Conservation (phyloP, 805 yeast species). For the Candida sithepensis region DNA sequence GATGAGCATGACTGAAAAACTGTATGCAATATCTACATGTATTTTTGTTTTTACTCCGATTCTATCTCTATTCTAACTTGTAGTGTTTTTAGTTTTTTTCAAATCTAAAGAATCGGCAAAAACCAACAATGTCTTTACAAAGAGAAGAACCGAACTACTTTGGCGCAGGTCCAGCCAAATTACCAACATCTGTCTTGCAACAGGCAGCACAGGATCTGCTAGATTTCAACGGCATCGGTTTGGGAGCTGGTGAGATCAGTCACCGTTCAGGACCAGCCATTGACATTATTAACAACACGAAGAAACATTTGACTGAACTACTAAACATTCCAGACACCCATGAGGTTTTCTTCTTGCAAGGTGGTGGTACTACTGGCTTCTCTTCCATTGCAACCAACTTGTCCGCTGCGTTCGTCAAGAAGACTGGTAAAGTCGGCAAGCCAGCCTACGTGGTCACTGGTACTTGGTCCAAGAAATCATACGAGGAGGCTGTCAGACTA, state of each 20-base stretch:
- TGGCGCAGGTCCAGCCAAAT: slow-evolving; percentile 98
- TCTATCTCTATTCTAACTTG: background rate
- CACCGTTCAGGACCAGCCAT: slow-evolving; percentile 88
- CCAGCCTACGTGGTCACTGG: slow-evolving; percentile 92
- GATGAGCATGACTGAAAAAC: background rate
- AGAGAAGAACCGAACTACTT: slow-evolving; percentile 78
- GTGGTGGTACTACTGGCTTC: slow-evolving; percentile 97
- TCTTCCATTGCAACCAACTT: slow-evolving; percentile 83
- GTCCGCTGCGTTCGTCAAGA: slow-evolving; percentile 62
- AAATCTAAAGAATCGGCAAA: background rate
- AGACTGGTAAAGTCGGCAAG: slow-evolving; percentile 69
- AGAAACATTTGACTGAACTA: slow-evolving; percentile 59
- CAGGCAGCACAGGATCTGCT: slow-evolving; percentile 84
- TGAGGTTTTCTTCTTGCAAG: slow-evolving; percentile 93
- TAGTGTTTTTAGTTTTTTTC: background rate
- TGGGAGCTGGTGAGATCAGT: slow-evolving; percentile 94
- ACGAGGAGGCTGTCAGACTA: slow-evolving; percentile 81
- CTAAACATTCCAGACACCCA: slow-evolving; percentile 84
- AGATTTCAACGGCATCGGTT: slow-evolving; percentile 62
- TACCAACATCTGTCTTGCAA: slow-evolving; percentile 80
- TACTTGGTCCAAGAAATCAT: slow-evolving; percentile 86
- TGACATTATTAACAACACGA: slow-evolving; percentile 72
- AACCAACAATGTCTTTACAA: slow-evolving; percentile 35
- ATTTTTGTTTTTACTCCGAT: background rate
- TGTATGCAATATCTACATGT: no score